Percentiles rank a stretch among this genome's conserved stretches.
phyloP scores from a whole-genome alignment of 1,284 basidiomycete species.

The Peniophora sp. region DNA sequence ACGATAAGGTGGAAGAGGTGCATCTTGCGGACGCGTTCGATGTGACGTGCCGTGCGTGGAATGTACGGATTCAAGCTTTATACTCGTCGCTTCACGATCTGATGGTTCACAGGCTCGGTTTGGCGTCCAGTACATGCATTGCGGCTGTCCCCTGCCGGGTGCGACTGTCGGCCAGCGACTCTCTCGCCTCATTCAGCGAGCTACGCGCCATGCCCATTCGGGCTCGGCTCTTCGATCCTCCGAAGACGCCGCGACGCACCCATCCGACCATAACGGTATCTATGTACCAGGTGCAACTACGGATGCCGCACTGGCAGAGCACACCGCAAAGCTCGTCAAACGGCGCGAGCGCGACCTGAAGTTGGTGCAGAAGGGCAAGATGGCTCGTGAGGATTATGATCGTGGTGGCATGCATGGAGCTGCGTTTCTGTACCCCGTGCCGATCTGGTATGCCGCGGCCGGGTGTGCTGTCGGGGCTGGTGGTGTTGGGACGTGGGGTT shows the following conservation, averaged over 20 bases:
- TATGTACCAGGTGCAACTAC: constrained; percentile 6
- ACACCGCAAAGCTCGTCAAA: constrained; percentile 9
- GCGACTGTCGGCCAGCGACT: constrained; percentile 21
- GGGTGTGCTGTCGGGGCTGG: not conserved
- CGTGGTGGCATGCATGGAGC: constrained; percentile 12
- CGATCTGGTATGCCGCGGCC: constrained; percentile 8
- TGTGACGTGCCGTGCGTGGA: constrained; percentile 24
- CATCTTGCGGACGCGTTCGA: constrained; percentile 25
- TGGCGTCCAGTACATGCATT: constrained; percentile 16
- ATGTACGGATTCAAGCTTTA: constrained; percentile 9
- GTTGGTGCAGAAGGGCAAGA: constrained; percentile 11
- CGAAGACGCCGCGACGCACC: constrained; percentile 28
- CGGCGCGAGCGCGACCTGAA: constrained; percentile 17
- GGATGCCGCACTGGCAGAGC: not conserved
- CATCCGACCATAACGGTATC: constrained; percentile 27
- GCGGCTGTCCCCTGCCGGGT: constrained; percentile 19
- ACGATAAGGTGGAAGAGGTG: constrained; percentile 24
- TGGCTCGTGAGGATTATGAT: constrained; percentile 10
- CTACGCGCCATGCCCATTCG: constrained; percentile 15
- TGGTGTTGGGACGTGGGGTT: constrained; percentile 2
- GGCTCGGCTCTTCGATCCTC: constrained; percentile 14
- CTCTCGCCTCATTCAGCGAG: constrained; percentile 18
- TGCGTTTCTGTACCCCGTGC: constrained; percentile 19
- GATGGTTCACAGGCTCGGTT: constrained; percentile 14
- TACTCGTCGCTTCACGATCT: too few species aligned